Evolutionary conservation across 441 rosid species (phyloP).

Genomic region (Breynia disticha): DNA sequence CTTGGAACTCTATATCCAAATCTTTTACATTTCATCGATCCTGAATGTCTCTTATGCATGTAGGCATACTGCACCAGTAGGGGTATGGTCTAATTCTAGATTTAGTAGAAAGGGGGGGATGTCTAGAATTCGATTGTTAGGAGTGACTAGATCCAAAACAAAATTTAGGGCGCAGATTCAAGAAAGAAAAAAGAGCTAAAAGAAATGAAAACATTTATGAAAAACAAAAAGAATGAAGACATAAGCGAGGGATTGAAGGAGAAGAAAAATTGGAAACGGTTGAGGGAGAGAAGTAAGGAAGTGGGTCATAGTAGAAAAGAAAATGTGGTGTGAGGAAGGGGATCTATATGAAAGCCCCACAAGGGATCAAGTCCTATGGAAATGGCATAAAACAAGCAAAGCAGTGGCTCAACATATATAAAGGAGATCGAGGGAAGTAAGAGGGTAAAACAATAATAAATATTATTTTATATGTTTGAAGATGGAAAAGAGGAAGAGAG

Average conservation of each 20-base stretch:
- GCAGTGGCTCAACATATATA: slow-evolving; percentile 20
- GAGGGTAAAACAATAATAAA: neutral
- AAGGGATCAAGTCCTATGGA: slow-evolving; percentile 28
- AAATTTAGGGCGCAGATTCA: neutral
- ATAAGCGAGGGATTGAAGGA: slow-evolving; percentile 1
- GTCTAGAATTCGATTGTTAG: neutral
- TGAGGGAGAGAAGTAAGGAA: slow-evolving; percentile 9
- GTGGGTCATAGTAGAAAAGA: slow-evolving; percentile 11
- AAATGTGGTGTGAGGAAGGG: slow-evolving; percentile 17
- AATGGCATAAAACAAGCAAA: slow-evolving; percentile 39
- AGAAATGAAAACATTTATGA: neutral
- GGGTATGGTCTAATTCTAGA: no score
- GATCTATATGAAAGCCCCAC: slow-evolving; percentile 17
- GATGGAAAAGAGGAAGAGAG: slow-evolving; percentile 41
- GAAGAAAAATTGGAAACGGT: slow-evolving; percentile 3
- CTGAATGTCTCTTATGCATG: no score
- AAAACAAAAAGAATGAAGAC: neutral
- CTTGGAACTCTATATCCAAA: no score
- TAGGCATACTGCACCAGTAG: no score
- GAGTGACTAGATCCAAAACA: neutral
- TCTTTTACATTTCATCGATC: no score
- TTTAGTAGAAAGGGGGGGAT: no score
- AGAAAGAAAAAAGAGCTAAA: neutral
- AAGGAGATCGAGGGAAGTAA: slow-evolving; percentile 6
- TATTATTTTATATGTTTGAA: slow-evolving; percentile 20